These are phyloP conservation scores for Erysimum cheiri DNA, from an alignment of 441 rosid genomes.

Conservation along the genomic window DNA sequence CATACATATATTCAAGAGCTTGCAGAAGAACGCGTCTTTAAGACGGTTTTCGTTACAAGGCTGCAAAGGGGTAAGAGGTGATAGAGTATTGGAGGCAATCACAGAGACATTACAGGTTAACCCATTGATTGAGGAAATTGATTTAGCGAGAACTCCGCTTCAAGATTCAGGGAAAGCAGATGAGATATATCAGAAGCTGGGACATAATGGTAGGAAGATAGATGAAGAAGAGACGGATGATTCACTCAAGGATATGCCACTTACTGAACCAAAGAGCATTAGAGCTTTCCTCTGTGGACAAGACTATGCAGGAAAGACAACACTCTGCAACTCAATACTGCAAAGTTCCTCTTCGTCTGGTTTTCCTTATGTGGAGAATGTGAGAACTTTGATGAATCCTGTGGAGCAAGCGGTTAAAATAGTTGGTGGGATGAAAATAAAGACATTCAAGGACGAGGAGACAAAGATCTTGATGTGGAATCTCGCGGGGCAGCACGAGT, in stretches of 20 bases:
- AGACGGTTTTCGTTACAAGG: slow-evolving; percentile 81
- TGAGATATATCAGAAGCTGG: slow-evolving; percentile 74
- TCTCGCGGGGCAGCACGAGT: slow-evolving; percentile 94
- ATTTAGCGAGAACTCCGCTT: slow-evolving; percentile 81
- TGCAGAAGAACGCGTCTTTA: slow-evolving; percentile 78
- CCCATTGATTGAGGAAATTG: slow-evolving; percentile 87
- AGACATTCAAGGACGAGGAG: slow-evolving; percentile 79
- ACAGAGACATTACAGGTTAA: slow-evolving; percentile 80
- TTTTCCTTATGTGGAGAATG: slow-evolving; percentile 80
- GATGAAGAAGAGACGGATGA: slow-evolving; percentile 68
- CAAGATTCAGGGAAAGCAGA: slow-evolving; percentile 73
- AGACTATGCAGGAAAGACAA: slow-evolving; percentile 90
- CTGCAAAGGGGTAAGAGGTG: slow-evolving; percentile 87
- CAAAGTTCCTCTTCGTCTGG: slow-evolving; percentile 72
- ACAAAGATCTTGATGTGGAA: slow-evolving; percentile 90
- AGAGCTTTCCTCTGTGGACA: slow-evolving; percentile 95
- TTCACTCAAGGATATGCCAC: slow-evolving; percentile 86
- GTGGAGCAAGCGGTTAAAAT: slow-evolving; percentile 88
- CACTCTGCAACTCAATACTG: slow-evolving; percentile 75
- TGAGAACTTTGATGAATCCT: slow-evolving; percentile 79
- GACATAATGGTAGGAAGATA: slow-evolving; percentile 67
- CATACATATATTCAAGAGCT: slow-evolving; percentile 66
- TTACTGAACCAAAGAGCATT: slow-evolving; percentile 79
- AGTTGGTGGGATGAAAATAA: slow-evolving; percentile 78
- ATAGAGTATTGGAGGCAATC: slow-evolving; percentile 64